Conservation (phyloP, 2,329 filamentous ascomycete genomes). For the Calonectria hongkongensis region DNA sequence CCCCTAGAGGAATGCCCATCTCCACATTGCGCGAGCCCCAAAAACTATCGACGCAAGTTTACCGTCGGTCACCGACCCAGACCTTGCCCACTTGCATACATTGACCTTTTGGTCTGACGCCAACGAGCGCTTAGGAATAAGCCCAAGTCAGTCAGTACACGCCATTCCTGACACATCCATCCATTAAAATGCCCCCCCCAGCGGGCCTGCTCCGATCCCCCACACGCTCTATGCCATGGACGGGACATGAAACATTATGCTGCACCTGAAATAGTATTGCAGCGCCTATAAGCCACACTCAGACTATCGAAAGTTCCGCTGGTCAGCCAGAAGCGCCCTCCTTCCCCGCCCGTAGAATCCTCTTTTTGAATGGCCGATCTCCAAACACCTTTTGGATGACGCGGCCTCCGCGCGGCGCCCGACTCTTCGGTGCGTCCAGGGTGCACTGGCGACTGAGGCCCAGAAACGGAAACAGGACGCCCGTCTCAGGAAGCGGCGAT, state of each 20-base stretch:
- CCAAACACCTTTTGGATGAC: constrained; percentile 48
- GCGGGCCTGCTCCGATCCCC: constrained; percentile 21
- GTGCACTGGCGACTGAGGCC: constrained; percentile 5
- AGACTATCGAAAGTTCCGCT: constrained; percentile 4
- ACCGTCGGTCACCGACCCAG: background rate
- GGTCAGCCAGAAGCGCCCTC: background rate
- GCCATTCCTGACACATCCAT: background rate
- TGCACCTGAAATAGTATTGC: constrained; percentile 4
- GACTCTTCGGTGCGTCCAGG: constrained; percentile 35
- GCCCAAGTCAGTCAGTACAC: background rate
- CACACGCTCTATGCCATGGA: constrained; percentile 9
- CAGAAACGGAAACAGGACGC: constrained; percentile 7
- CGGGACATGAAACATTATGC: constrained; percentile 24
- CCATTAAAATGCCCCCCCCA: constrained; percentile 2
- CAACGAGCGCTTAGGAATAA: constrained; percentile 1
- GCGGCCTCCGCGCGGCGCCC: constrained; percentile 49
- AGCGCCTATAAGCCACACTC: constrained; percentile 10
- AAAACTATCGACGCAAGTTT: background rate
- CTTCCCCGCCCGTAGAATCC: background rate
- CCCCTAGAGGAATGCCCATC: constrained; percentile 1
- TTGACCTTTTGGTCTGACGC: background rate
- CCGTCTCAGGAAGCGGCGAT: constrained; percentile 21
- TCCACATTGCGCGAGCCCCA: background rate
- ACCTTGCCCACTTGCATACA: background rate
- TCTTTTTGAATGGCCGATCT: constrained; percentile 34